Conservation (phyloP, 257 asterid species). For the Solanum tarapatanum region DNA sequence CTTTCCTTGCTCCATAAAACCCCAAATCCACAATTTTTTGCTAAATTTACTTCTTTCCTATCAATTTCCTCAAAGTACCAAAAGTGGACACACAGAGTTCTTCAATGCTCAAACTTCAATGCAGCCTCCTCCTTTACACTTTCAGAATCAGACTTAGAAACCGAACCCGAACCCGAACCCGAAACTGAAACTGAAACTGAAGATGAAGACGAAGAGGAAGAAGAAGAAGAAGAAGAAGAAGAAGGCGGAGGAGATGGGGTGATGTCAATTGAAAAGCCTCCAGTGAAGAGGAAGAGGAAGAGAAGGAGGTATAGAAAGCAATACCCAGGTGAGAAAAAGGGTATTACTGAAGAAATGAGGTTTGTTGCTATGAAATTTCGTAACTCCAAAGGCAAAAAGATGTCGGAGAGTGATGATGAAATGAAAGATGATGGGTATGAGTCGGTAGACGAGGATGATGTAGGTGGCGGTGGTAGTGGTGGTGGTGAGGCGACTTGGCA, state of each 20-base stretch:
- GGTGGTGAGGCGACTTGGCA: conserved; percentile 43
- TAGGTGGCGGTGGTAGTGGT: not conserved
- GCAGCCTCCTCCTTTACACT: conserved; percentile 4
- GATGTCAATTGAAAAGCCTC: conserved; percentile 8
- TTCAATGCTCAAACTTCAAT: conserved; percentile 17
- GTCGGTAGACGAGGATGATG: conserved; percentile 1
- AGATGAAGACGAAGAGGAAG: conserved; percentile 6
- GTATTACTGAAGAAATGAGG: conserved; percentile 90
- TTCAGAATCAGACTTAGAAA: conserved; percentile 8
- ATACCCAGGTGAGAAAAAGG: conserved; percentile 75
- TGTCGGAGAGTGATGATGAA: not conserved
- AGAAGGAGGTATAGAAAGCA: conserved; percentile 63
- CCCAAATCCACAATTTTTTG: not conserved
- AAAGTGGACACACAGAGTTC: not conserved
- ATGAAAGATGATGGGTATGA: conserved; percentile 9
- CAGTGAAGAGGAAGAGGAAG: conserved; percentile 23
- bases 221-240: conserved; percentile 21
- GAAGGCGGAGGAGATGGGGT: conserved; percentile 17
- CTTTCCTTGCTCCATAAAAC: conserved; percentile 5
- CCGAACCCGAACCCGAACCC: conserved; percentile 26
- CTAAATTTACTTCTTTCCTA: not conserved
- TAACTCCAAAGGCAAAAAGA: conserved; percentile 15
- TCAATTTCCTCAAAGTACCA: not conserved
- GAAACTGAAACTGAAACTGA: conserved; percentile 14
- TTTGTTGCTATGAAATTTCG: conserved; percentile 84